Evolutionary conservation across 768 basidiomycete genomes (phyloP).

Genomic region (Lactifluus hygrophoroides): DNA sequence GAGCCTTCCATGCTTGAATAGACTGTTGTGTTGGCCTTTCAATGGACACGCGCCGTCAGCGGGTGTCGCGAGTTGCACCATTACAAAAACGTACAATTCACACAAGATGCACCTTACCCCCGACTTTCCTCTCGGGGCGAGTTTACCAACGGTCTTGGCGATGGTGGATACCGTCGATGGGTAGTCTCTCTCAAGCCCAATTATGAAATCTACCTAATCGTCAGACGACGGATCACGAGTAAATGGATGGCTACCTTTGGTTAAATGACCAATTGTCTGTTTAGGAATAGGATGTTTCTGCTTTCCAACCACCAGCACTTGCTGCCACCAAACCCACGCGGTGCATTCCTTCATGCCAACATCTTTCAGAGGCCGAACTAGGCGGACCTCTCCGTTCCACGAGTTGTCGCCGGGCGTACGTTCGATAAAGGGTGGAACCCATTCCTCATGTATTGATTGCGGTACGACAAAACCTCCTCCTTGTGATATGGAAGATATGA

Average conservation of each 20-base stretch:
- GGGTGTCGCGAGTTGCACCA: not conserved
- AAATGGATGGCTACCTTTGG: conserved; percentile 43
- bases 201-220: conserved; percentile 54
- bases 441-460: conserved; percentile 67
- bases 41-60: conserved; percentile 24
- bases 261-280: conserved; percentile 56
- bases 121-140: conserved; percentile 54
- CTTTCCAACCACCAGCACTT: conserved; percentile 43
- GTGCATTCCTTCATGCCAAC: conserved; percentile 73
- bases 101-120: conserved; percentile 51
- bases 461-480: conserved; percentile 66
- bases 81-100: conserved; percentile 38
- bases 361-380: conserved; percentile 64
- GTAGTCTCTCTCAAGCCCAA: conserved; percentile 72
- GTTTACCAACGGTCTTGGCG: conserved; percentile 68
- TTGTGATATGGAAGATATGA: conserved; percentile 67
- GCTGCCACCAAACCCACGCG: conserved; percentile 69
- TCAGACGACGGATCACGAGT: not conserved
- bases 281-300: conserved; percentile 37
- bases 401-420: conserved; percentile 7
- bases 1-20: conserved; percentile 64
- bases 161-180: conserved; percentile 84
- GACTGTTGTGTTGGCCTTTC: conserved; percentile 57
- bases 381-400: conserved; percentile 31
- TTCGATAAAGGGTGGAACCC: conserved; percentile 32